phyloP scores from a whole-genome alignment of 495 filamentous ascomycete species.

The Neurospora sp. region DNA sequence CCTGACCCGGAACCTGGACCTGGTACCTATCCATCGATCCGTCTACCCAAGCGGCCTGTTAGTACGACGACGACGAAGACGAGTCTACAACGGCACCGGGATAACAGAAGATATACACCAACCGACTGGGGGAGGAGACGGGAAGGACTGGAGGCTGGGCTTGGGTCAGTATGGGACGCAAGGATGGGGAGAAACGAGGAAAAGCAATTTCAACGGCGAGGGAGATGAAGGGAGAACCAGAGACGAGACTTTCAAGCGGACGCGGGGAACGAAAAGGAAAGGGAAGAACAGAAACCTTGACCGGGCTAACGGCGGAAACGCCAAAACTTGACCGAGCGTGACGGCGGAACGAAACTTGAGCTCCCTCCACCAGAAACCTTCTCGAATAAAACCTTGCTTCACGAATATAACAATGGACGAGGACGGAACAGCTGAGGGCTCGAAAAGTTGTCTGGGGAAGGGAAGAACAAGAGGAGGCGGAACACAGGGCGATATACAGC shows the following conservation, averaged over 20 bases:
- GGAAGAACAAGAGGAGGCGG: neutral
- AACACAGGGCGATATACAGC: neutral
- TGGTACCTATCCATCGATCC: neutral
- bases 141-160: neutral
- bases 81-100: neutral
- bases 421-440: neutral
- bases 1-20: neutral
- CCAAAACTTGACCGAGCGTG: neutral
- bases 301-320: too few species aligned
- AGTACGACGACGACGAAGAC: neutral
- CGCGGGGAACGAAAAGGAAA: too few species aligned
- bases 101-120: neutral
- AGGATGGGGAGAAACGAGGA: too few species aligned
- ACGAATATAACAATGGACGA: neutral
- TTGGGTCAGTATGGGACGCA: too few species aligned
- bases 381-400: neutral
- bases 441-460: neutral
- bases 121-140: neutral
- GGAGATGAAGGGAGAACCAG: too few species aligned
- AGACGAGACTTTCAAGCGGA: too few species aligned
- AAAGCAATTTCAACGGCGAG: too few species aligned
- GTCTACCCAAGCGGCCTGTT: neutral
- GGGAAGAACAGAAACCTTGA: too few species aligned
- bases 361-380: neutral
- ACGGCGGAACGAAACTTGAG: neutral